Percentiles rank a stretch among this genome's conserved stretches.
Evolutionary conservation across 2,329 filamentous ascomycete genomes (phyloP).

Genomic region (Clarireedia hainanense): DNA sequence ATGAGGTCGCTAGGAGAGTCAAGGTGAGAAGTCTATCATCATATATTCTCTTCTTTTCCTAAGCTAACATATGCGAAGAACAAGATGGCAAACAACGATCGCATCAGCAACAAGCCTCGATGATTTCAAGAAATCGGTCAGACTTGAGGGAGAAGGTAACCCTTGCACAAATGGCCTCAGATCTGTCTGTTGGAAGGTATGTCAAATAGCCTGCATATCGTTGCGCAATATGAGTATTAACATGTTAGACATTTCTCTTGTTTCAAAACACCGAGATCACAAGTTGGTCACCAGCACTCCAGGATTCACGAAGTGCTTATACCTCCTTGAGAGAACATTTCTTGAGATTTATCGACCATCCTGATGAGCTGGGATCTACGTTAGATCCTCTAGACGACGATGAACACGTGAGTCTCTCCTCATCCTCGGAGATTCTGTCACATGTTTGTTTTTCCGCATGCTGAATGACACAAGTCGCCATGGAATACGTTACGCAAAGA

Average conservation of each 20-base stretch:
- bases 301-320: slow-evolving; percentile 68
- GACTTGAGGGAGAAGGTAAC: slow-evolving; percentile 48
- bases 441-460: slow-evolving; percentile 17
- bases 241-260: slow-evolving; percentile 64
- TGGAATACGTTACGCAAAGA: slow-evolving; percentile 85
- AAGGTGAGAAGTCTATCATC: slow-evolving; percentile 32
- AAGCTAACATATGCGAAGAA: slow-evolving; percentile 35
- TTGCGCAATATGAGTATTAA: slow-evolving; percentile 4
- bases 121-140: slow-evolving; percentile 59
- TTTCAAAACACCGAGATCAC: slow-evolving; percentile 58
- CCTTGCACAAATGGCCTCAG: slow-evolving; percentile 67
- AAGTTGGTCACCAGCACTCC: slow-evolving; percentile 61
- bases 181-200: slow-evolving; percentile 88
- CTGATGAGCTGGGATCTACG: slow-evolving; percentile 66
- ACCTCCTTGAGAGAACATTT: slow-evolving; percentile 63
- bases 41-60: neutral
- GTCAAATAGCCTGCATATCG: neutral
- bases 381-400: slow-evolving; percentile 85
- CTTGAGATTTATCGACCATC: slow-evolving; percentile 74
- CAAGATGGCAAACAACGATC: slow-evolving; percentile 60
- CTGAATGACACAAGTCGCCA: slow-evolving; percentile 62
- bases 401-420: slow-evolving; percentile 37
- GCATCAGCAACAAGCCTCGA: slow-evolving; percentile 47
- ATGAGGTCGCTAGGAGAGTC: slow-evolving; percentile 50
- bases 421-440: neutral